Base-by-base conservation (phyloP, 345 rosid genomes). In the Salix arbutifolia region DNA sequence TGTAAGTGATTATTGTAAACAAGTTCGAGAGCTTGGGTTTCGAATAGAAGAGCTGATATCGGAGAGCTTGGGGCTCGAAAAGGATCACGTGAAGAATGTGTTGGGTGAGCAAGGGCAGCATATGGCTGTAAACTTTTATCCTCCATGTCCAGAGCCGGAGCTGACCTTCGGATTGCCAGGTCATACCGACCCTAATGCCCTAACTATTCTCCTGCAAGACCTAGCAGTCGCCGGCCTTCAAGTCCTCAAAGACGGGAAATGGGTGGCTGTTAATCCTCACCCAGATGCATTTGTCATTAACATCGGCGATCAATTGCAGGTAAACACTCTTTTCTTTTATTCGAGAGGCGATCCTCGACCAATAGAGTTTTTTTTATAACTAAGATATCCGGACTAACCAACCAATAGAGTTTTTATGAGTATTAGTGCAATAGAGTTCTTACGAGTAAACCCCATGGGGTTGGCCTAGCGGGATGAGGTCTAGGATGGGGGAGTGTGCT, bases 221-320 rank as follows among this genome's bases (percentile, higher is more conserved):
- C n/a, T 77, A n/a, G 73, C 84, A 4, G 94, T 90, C 1, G 70
- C 91, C 0, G 98, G 98, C 50, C 97, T 94, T 26, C 98, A 94
- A 74, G 95, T 94, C 65, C 88, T 91, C 76, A 91, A 86, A 79
- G 89, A 89, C 6, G 91, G 87, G 50, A 86, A 79, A 38, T 94
- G 98, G 98, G 74, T 92, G 53, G 95, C 97, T 1, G 88, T 94
- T 74, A 85, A 90, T 80, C 98, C 98, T 12, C 84, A 78, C 16
- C 97, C 97, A 0, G 70, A 83, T 71, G 97, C 98, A 23, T 91
- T 92, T 53, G 95, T 92, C 82, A 85, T 94, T 56, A 94, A 94
- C 86, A 85, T 94, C 50, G 98, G 98, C 3, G 98, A 94, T 69
- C 98, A 94, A 23, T 70, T 94, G 7, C 97, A 94, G 95, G 98